A percentile compares a stretch with the other conserved stretches of the same genome.
These are phyloP conservation scores for Trametes punicea DNA, from an alignment of 768 basidiomycete genomes.

Conservation along the genomic window DNA sequence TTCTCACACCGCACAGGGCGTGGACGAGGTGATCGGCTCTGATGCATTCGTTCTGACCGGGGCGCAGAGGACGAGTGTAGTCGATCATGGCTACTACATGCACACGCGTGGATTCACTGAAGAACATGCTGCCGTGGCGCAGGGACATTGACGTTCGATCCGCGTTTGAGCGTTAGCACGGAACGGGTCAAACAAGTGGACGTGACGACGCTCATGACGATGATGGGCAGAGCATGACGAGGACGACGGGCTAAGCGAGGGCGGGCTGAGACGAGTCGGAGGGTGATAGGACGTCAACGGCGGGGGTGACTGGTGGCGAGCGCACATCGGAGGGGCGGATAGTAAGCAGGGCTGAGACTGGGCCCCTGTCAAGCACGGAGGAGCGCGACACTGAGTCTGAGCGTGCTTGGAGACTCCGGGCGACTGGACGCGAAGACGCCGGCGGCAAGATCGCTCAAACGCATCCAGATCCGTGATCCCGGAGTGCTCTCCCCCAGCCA, in stretches of 20 bases:
- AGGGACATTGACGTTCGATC: neutral
- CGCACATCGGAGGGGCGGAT: constrained; percentile 7
- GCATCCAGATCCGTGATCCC: constrained; percentile 15
- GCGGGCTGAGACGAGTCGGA: neutral
- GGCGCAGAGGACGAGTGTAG: neutral
- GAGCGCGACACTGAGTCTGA: neutral
- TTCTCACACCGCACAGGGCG: constrained; percentile 8
- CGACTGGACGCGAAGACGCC: neutral
- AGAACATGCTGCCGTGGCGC: neutral
- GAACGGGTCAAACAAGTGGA: neutral
- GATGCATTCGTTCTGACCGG: neutral
- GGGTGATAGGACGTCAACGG: neutral
- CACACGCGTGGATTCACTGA: neutral
- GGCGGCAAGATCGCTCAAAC: constrained; percentile 9
- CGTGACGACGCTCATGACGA: neutral
- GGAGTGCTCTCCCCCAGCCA: constrained; percentile 1
- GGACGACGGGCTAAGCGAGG: neutral
- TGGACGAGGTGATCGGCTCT: neutral
- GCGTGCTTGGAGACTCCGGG: neutral
- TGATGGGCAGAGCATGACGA: neutral
- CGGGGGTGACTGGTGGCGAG: neutral
- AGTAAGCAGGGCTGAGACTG: constrained; percentile 1
- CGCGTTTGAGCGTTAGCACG: neutral
- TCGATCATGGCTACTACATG: neutral
- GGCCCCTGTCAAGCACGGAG: neutral